Evolutionary conservation across 2,329 filamentous ascomycete species (phyloP).

Genomic region (Paecilomyces sp.): DNA sequence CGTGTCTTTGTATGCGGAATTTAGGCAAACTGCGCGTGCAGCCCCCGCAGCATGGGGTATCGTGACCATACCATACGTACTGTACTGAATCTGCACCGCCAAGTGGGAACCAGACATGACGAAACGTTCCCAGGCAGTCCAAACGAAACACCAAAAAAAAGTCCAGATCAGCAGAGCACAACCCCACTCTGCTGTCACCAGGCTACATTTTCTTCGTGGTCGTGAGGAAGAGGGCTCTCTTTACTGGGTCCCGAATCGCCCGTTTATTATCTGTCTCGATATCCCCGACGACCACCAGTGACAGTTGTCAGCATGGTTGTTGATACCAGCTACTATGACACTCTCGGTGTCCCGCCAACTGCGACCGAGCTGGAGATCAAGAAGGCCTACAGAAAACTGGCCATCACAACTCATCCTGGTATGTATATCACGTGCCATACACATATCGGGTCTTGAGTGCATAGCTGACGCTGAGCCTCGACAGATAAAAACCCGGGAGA

Average conservation of each 20-base stretch:
- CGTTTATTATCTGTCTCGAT: background rate
- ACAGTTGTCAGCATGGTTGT: constrained; percentile 59
- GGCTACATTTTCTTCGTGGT: background rate
- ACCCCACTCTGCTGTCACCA: background rate
- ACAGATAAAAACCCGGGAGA: constrained; percentile 96
- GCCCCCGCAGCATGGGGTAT: background rate
- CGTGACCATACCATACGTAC: background rate
- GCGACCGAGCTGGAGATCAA: constrained; percentile 92
- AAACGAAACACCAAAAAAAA: constrained; percentile 4
- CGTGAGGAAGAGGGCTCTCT: background rate
- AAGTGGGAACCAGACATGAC: background rate
- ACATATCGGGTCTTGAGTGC: background rate
- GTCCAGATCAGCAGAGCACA: background rate
- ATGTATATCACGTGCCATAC: constrained; percentile 34
- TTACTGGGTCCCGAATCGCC: background rate
- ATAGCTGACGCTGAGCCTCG: constrained; percentile 9
- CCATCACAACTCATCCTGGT: constrained; percentile 89
- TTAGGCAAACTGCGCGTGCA: background rate
- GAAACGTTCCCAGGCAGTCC: background rate
- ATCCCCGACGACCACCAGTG: background rate
- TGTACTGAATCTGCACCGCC: background rate
- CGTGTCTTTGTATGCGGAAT: background rate
- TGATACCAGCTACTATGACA: constrained; percentile 84
- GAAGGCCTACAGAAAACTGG: constrained; percentile 90
- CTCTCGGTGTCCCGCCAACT: constrained; percentile 73